Base-by-base conservation (phyloP, 306 rosid species). In the Sphenostylis stenocarpa region DNA sequence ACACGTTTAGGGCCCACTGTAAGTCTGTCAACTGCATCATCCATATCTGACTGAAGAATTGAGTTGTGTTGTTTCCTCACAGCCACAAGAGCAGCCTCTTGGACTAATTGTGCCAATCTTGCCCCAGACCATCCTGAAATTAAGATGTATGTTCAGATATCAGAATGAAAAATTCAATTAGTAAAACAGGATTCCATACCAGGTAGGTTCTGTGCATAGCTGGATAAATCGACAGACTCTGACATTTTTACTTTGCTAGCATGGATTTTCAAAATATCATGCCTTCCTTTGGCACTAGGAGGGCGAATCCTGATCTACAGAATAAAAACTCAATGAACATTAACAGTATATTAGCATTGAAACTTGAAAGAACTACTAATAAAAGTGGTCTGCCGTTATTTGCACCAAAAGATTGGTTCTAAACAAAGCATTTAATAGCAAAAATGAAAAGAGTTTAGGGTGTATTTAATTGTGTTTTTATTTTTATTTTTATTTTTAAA, bases 81-180 rank as follows among this genome's bases (percentile, higher is more conserved):
- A 29, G 99, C 99, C 69, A 95, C 97, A 80, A 95, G 97, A 72
- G 99, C 99, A 68, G 99, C 97, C 90, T 90, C 97, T 84, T 92
- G 99, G 77, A 95, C 88, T 79, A 95, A 81, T 83, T 95, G 99
- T 70, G 99, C 97, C 86, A 95, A 82, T 80, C 76, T 92, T 75
- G 97, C 99, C 81, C 97, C 99, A 72, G 86, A 80, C 99, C 99
- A 95, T 80, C 99, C 99, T 95, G 79, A 67, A 80, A 81, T 69
- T 65, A 75, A 70, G 74, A 60, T 5, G 47, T 16, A 48, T 31
- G 41, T 80, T 87, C 65, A 82, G 76, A 53, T 56, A 83, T 67
- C 63, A 57, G 80, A 76, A 28, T 43, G 56, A 66, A 7, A 78
- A 72, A 49, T 44, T 48, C 34, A 72, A 43, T 64, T 19, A 64